Percentiles rank a stretch among this genome's conserved stretches.
Conservation (phyloP, 2,329 filamentous ascomycete species). For the Aspergillus novofumigatus region DNA sequence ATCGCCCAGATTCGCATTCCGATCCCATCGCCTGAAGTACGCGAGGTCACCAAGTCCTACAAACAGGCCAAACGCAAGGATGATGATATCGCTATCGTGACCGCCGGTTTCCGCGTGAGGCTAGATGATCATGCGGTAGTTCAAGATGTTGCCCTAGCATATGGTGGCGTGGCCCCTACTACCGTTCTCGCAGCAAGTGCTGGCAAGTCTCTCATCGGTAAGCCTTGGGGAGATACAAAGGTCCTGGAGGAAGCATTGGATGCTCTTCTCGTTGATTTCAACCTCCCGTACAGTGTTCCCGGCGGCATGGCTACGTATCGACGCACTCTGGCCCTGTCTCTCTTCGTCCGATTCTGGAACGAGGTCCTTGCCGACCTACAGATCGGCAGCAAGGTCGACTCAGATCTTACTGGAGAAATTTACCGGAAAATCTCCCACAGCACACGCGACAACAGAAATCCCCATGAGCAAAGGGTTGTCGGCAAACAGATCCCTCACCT, state of each 20-base stretch:
- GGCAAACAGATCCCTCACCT: slow-evolving; percentile 85
- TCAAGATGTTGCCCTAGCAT: slow-evolving; percentile 64
- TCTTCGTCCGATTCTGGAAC: slow-evolving; percentile 97
- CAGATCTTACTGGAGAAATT: slow-evolving; percentile 75
- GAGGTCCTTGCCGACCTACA: slow-evolving; percentile 65
- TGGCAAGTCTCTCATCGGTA: slow-evolving; percentile 69
- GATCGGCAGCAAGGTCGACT: slow-evolving; percentile 55
- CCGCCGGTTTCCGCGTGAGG: slow-evolving; percentile 69
- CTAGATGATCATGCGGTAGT: no score
- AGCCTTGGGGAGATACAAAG: slow-evolving; percentile 71
- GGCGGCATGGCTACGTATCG: slow-evolving; percentile 97
- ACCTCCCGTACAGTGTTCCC: slow-evolving; percentile 83
- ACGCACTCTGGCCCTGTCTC: slow-evolving; percentile 81
- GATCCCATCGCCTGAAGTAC: slow-evolving; percentile 59
- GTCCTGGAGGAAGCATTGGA: slow-evolving; percentile 89
- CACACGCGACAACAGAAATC: slow-evolving; percentile 65
- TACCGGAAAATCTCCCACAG: slow-evolving; percentile 77
- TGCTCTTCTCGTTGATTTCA: slow-evolving; percentile 83
- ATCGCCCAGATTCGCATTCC: slow-evolving; percentile 87
- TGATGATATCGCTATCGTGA: slow-evolving; percentile 97
- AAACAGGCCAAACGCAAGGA: slow-evolving; percentile 97
- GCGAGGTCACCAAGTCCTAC: slow-evolving; percentile 83
- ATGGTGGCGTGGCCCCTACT: slow-evolving; percentile 90
- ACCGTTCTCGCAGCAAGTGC: slow-evolving; percentile 83
- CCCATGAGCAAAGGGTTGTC: slow-evolving; percentile 76